Conservation (phyloP, 2,329 filamentous ascomycete species). For the Cytospora paraplurivora region DNA sequence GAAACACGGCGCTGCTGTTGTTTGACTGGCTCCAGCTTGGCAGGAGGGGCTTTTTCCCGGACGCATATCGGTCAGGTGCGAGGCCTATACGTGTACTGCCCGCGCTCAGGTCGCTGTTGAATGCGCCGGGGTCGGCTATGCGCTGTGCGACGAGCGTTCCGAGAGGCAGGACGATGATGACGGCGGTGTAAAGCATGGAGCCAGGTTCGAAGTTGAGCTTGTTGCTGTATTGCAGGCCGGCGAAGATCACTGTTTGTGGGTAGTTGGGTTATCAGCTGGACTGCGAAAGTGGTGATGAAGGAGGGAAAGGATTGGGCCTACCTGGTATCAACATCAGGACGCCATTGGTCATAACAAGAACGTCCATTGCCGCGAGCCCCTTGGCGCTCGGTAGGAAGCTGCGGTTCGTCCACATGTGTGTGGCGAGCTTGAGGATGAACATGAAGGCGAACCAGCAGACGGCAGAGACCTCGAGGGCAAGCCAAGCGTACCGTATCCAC, state of each 20-base stretch:
- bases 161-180: slow-evolving; percentile 54
- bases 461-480: slow-evolving; percentile 36
- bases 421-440: slow-evolving; percentile 54
- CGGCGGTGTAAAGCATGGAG: slow-evolving; percentile 52
- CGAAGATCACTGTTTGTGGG: slow-evolving; percentile 49
- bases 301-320: slow-evolving; percentile 36
- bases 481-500: slow-evolving; percentile 44
- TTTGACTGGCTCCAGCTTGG: slow-evolving; percentile 24
- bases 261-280: slow-evolving; percentile 9
- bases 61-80: slow-evolving; percentile 29
- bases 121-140: slow-evolving; percentile 38
- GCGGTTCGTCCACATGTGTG: slow-evolving; percentile 51
- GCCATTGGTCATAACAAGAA: slow-evolving; percentile 58
- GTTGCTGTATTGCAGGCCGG: slow-evolving; percentile 48
- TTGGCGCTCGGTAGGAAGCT: slow-evolving; percentile 48
- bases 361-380: slow-evolving; percentile 53
- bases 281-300: not conserved
- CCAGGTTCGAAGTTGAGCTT: slow-evolving; percentile 51
- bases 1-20: slow-evolving; percentile 24
- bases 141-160: slow-evolving; percentile 55
- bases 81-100: slow-evolving; percentile 27
- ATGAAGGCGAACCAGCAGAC: slow-evolving; percentile 56
- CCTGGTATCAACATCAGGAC: slow-evolving; percentile 59
- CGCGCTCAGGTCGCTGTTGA: slow-evolving; percentile 26
- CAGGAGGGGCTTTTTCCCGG: slow-evolving; percentile 26